These are phyloP conservation scores for Arthrobotrys conoides DNA, from an alignment of 2,329 filamentous ascomycete genomes.

Conservation along the genomic window DNA sequence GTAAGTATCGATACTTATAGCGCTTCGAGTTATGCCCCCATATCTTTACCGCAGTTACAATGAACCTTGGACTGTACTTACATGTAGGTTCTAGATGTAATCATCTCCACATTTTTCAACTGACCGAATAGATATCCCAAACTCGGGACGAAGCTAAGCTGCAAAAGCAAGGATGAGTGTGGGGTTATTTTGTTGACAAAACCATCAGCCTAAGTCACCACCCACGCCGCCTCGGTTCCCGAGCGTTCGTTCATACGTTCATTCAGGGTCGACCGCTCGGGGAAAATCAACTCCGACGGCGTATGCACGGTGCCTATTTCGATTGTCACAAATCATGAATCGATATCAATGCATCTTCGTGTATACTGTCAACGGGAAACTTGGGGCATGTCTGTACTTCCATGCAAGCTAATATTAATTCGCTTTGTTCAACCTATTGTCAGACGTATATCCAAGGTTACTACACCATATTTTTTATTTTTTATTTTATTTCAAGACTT, in stretches of 20 bases:
- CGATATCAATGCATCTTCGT: neutral
- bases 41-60: conserved; percentile 1
- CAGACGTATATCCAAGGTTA: neutral
- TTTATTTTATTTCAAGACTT: too few relatives aligned
- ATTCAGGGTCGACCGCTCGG: neutral
- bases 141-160: conserved; percentile 20
- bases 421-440: neutral
- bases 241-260: neutral
- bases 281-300: too few relatives aligned
- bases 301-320: neutral
- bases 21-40: conserved; percentile 1
- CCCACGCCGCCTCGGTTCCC: conserved; percentile 20
- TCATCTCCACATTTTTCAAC: conserved; percentile 23
- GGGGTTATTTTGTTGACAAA: conserved; percentile 20
- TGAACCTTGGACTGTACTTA: neutral
- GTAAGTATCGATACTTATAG: conserved; percentile 23
- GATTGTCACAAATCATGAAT: conserved; percentile 2
- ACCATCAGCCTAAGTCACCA: conserved; percentile 7
- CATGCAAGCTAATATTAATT: neutral
- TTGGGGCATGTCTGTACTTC: too few relatives aligned
- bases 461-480: neutral
- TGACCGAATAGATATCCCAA: neutral
- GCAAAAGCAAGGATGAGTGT: conserved; percentile 5
- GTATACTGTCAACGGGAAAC: neutral
- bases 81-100: neutral